phyloP scores from a whole-genome alignment of 352 stramenopile species.

The Globisporangium camurandrum region DNA sequence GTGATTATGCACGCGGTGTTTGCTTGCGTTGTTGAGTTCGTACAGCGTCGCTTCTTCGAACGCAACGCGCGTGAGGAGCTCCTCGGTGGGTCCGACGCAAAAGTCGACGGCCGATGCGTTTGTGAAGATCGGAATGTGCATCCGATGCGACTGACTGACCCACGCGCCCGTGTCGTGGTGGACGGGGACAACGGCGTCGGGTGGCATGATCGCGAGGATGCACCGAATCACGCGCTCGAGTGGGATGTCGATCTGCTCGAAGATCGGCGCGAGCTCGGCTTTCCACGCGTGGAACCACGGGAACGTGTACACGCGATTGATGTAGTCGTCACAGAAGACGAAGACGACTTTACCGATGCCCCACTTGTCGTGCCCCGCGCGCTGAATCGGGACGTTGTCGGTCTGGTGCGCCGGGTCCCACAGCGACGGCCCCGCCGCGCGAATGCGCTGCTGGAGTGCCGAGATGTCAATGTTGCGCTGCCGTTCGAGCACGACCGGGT shows the following conservation, averaged over 20 bases:
- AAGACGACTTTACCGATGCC: constrained; percentile 98
- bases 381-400: constrained; percentile 89
- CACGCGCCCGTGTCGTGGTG: constrained; percentile 98
- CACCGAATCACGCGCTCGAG: constrained; percentile 88
- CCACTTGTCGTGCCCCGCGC: constrained; percentile 95
- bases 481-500: constrained; percentile 47
- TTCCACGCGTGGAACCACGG: constrained; percentile 91
- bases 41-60: constrained; percentile 93
- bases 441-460: constrained; percentile 50
- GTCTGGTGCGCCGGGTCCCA: constrained; percentile 67
- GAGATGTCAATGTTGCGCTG: constrained; percentile 62
- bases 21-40: constrained; percentile 99
- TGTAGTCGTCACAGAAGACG: constrained; percentile 98
- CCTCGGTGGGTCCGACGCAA: constrained; percentile 75
- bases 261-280: constrained; percentile 74
- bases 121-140: constrained; percentile 96
- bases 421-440: constrained; percentile 28
- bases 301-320: constrained; percentile 92
- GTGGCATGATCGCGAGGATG: constrained; percentile 94
- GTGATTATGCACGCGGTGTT: constrained; percentile 93
- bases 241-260: constrained; percentile 85
- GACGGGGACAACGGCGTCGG: constrained; percentile 91
- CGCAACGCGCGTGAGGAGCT: constrained; percentile 85
- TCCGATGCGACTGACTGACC: constrained; percentile 93
- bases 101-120: constrained; percentile 70